Conservation (phyloP, 805 yeast genomes). For the Metschnikowia peoriensis region DNA sequence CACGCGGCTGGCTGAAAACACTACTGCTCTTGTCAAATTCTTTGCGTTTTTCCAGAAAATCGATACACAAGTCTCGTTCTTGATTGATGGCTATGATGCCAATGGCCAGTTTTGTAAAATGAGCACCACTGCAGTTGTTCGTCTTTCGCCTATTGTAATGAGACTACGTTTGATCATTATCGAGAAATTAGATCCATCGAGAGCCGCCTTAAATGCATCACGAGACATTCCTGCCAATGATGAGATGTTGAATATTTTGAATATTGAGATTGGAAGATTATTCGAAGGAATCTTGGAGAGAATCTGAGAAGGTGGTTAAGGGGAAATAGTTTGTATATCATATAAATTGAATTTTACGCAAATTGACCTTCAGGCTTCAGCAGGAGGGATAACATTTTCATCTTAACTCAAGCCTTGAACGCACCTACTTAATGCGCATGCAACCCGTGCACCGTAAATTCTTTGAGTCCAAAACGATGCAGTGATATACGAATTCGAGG, state of each 20-base stretch:
- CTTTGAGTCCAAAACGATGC: not conserved
- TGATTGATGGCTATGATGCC: conserved; percentile 28
- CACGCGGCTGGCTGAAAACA: not conserved
- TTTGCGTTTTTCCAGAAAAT: conserved; percentile 39
- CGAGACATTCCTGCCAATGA: not conserved
- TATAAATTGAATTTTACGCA: no score
- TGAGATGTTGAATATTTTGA: conserved; percentile 23
- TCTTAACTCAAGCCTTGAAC: not conserved
- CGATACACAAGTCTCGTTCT: conserved; percentile 27
- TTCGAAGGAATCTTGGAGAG: conserved; percentile 42
- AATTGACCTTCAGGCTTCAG: not conserved
- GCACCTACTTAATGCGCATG: conserved; percentile 3
- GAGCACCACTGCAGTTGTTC: conserved; percentile 49
- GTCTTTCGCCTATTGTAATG: conserved; percentile 53
- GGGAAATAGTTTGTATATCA: not conserved
- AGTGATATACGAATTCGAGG: not conserved
- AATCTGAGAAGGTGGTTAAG: conserved; percentile 4
- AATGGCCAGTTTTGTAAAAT: conserved; percentile 20
- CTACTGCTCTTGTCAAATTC: conserved; percentile 13
- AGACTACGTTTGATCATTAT: conserved; percentile 46
- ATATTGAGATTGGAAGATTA: conserved; percentile 36
- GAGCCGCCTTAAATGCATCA: conserved; percentile 3
- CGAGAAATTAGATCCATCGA: conserved; percentile 22
- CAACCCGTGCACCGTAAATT: conserved; percentile 9
- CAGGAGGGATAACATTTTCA: not conserved